Base-by-base conservation (phyloP, 2,329 filamentous ascomycete genomes). In the Fusarium paranaense region DNA sequence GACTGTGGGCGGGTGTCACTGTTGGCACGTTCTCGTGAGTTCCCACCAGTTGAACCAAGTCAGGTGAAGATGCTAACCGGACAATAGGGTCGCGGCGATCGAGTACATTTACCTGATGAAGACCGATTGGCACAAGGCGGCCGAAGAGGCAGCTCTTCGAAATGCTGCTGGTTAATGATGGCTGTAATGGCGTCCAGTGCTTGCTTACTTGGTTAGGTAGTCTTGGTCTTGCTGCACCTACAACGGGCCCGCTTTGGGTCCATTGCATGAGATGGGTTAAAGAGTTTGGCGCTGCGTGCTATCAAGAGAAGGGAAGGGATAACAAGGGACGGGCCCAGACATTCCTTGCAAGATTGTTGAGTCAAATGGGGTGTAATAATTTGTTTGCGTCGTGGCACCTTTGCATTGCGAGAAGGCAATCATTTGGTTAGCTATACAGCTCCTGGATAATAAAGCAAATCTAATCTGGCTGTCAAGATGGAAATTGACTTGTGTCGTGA, bases 1-100 rank as follows among this genome's bases (percentile, higher is more conserved):
- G 96, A 1, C 85, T 98, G 20, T 98, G 96, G 96, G 85, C 87
- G 14, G 94, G 94, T 22, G 90, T 95, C 8, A 93, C 92, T 0
- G 82, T 97, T 72, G 95, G 94, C 1, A 84, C 97, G 16, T 83
- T 87, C 6, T 82, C 93, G 87, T 89, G 81, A 85, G 87, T 86
- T 58, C 9, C 32, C 45, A 27, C 6, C 2, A 7, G 3, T 4
- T 8, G 8, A 6, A 27, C 18, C 42, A 47, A 47, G 20, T 25
- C 7, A 7, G 25, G 2, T 2, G 11, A 18, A 2, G 20, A 11
- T 45, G 35, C 71, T 80, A 38, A 79, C 42, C 20, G 13, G 22
- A 22, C 42, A 10, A n/a, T 45, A 89, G 88, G 32, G 87, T 89
- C 16, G 83, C 86, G 0, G n/a, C 81, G 7, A 86, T 89, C 20